Conservation (phyloP, 2,329 filamentous ascomycete genomes). For the Ophiostoma pallidulum region DNA sequence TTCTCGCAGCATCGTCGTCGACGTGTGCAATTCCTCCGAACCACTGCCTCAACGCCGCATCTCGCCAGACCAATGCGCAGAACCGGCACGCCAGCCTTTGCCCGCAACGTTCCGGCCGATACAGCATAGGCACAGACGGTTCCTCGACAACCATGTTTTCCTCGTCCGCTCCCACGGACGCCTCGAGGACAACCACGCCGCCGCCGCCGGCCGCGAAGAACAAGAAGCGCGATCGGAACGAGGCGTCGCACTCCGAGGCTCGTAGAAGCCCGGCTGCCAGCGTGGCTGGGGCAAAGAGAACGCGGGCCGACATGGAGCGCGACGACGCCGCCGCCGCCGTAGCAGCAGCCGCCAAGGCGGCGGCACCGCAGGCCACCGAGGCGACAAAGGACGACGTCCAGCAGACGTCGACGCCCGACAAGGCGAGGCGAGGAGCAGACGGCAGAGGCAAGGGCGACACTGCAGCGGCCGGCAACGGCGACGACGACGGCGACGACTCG, state of each 20-base stretch:
- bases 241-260: not conserved
- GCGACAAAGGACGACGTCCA: not conserved
- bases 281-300: slow-evolving; percentile 5
- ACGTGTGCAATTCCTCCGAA: too few species aligned
- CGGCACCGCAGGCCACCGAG: too few species aligned
- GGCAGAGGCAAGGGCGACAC: not conserved
- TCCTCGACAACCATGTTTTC: slow-evolving; percentile 3
- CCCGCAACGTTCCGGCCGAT: too few species aligned
- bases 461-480: slow-evolving; percentile 15
- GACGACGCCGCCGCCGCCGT: not conserved
- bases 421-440: not conserved
- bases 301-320: slow-evolving; percentile 7
- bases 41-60: too few species aligned
- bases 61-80: too few species aligned
- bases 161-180: not conserved
- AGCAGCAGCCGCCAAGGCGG: not conserved
- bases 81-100: too few species aligned
- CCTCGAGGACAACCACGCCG: not conserved
- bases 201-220: not conserved
- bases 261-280: not conserved
- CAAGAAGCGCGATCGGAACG: not conserved
- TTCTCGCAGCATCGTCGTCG: too few species aligned
- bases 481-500: slow-evolving; percentile 23
- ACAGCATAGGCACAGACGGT: too few species aligned
- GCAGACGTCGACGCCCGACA: slow-evolving; percentile 1